Evolutionary conservation across 805 yeast genomes (phyloP).

Genomic region (Pichia exigua): DNA sequence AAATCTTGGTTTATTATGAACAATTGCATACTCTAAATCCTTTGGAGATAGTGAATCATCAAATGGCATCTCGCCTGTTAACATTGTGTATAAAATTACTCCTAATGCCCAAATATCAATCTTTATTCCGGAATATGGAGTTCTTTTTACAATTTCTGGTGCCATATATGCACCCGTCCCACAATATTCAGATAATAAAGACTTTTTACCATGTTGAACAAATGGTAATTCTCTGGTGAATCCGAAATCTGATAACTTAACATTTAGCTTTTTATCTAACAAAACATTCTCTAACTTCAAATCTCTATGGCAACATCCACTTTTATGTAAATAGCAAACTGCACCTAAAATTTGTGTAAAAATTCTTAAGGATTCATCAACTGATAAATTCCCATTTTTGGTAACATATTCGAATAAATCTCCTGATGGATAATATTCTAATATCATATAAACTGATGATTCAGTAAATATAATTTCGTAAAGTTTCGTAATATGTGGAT

Average conservation of each 20-base stretch:
- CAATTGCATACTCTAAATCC: conserved; percentile 51
- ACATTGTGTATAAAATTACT: conserved; percentile 73
- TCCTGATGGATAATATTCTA: conserved; percentile 83
- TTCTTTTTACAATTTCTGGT: conserved; percentile 70
- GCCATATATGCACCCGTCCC: conserved; percentile 97
- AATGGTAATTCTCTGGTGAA: conserved; percentile 68
- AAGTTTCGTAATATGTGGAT: conserved; percentile 73
- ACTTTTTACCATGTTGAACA: conserved; percentile 19
- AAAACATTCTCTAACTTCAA: conserved; percentile 90
- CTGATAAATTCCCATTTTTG: conserved; percentile 40
- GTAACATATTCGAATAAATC: conserved; percentile 66
- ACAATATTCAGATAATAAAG: conserved; percentile 70
- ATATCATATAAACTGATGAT: conserved; percentile 70
- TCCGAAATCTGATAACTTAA: conserved; percentile 88
- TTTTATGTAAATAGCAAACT: conserved; percentile 66
- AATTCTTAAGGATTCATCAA: conserved; percentile 41
- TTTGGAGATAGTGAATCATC: conserved; percentile 63
- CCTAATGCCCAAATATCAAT: conserved; percentile 93
- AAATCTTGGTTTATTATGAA: conserved; percentile 58
- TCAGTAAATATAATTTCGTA: conserved; percentile 85
- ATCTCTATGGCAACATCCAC: conserved; percentile 84
- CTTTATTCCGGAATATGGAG: conserved; percentile 70
- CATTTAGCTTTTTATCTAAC: conserved; percentile 45
- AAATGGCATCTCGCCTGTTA: conserved; percentile 86
- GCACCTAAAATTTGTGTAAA: conserved; percentile 70